Base-by-base conservation (phyloP, 2,329 filamentous ascomycete species). In the Rutstroemia sp. region DNA sequence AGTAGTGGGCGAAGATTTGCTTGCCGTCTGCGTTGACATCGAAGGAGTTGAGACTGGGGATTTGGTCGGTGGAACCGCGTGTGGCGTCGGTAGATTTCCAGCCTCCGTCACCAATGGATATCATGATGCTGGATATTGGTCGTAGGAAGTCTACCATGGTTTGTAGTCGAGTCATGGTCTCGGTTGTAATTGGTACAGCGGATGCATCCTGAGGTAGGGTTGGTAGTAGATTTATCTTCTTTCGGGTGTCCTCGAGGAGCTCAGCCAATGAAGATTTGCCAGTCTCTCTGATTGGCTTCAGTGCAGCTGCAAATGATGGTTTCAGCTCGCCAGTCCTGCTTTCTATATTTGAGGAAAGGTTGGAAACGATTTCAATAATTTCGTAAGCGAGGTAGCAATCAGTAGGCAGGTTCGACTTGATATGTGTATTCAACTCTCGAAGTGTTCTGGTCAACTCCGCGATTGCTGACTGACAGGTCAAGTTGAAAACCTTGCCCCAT, bases 361-460 rank as follows among this genome's bases (percentile, higher is more conserved):
- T 81, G 0, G 89, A 88, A 48, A 97, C 83, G 58, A 96, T 89
- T 66, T 96, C 92, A 34, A 95, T 89, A 34, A 97, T 89, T 69
- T 99, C 94, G 70, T 95, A 99, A 7, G 91, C 91, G 49, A 99
- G 80, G 70, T 89, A 97, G 72, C 92, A 97, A 70, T 99, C 94
- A 0, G 90, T 96, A 63, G 84, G 82, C 40, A 96, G 75, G 67
- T 96, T 92, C 42, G 81, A 76, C 68, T 92, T 91, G 71, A 97
- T 91, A 67, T 96, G 92, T 50, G 82, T 80, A 70, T 97, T 96
- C 34, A 99, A 78, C 67, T 97, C 92, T 27, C 88, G 83, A 54
- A 97, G 73, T 0, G 94, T 96, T 64, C 89, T 85, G 5, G 87
- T 84, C 64, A 97, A 87, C 66, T 96, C 91, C 7, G 84, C 80